Evolutionary conservation across 176 grass and related monocot species (phyloP), one percentile per base, ranked within the genome.

Genomic region (Carex littledalei): DNA sequence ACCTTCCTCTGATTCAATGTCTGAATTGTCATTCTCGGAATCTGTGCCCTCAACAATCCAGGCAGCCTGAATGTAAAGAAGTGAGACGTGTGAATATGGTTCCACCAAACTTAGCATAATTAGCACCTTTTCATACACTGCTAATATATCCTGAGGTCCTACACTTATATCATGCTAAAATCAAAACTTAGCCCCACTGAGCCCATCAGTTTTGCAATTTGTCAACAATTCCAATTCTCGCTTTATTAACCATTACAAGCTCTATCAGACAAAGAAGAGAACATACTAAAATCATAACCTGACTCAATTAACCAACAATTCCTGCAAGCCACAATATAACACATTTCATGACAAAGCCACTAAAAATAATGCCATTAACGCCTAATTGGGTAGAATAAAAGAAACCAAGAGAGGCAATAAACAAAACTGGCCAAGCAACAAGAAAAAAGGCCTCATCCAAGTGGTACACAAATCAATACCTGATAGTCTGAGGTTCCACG

Each of bases 401-500:
- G 52, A 57, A 56, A 56, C 14, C 1, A 21, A 45, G 24, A 57
- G 24, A 57, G 24, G 52, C 52, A 18, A 78, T 21, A 57, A 78
- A 17, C 74, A 78, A 57, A 57, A 78, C 6, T 34, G 20, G 45
- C 6, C 5, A 78, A 57, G 49, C 0, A 14, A 16, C 16, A 45
- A 72, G 47, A n/a, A 78, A 34, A 56, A 24, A 21, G 60, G 74
- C 26, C 52, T 78, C 52, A 78, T 57, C 52, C 29, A 31, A 57
- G 45, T 26, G 10, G 8, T 66, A 79, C 34, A 67, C 14, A 82
- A 79, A 49, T 84, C 78, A 50, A 61, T 83, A 98, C 93, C 93
- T 98, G 96, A 83, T 98, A 98, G 52, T 98, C 93, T 82, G 96
- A 98, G 78, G 93, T 98, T 47, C 96, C 93, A 67, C 21, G 76